A percentile compares a stretch with the other conserved stretches of the same genome.
Evolutionary conservation across 2,329 filamentous ascomycete genomes (phyloP).

Genomic region (Talaromyces sp.): DNA sequence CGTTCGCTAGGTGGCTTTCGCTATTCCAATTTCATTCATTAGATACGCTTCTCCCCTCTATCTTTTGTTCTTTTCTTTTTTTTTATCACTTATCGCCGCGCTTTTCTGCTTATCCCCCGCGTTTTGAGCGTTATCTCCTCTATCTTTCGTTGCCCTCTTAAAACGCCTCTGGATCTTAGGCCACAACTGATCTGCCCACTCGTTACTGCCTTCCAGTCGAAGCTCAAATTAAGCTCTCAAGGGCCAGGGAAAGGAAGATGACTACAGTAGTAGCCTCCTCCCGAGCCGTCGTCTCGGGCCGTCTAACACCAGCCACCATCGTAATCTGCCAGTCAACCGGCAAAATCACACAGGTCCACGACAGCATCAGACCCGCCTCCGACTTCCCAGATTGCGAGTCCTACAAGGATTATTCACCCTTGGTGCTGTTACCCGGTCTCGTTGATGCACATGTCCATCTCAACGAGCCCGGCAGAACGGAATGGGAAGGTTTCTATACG

Average conservation of each 20-base stretch:
- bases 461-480: slow-evolving; percentile 92
- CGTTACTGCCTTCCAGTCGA: no score
- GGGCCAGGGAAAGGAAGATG: neutral
- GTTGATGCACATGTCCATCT: slow-evolving; percentile 97
- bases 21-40: neutral
- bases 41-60: neutral
- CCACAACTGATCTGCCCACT: neutral
- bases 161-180: neutral
- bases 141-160: neutral
- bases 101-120: slow-evolving; percentile 2
- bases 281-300: slow-evolving; percentile 73
- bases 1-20: neutral
- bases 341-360: slow-evolving; percentile 75
- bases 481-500: slow-evolving; percentile 98
- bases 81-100: neutral
- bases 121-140: neutral
- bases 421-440: slow-evolving; percentile 81
- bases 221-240: no score
- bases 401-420: slow-evolving; percentile 81
- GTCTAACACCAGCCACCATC: slow-evolving; percentile 78
- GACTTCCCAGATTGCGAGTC: slow-evolving; percentile 68
- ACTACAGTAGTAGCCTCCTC: slow-evolving; percentile 71
- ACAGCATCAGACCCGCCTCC: slow-evolving; percentile 68
- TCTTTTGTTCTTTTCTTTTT: neutral
- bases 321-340: slow-evolving; percentile 73